Base-by-base conservation (phyloP, 257 asterid species). In the Lycium ferocissimum region DNA sequence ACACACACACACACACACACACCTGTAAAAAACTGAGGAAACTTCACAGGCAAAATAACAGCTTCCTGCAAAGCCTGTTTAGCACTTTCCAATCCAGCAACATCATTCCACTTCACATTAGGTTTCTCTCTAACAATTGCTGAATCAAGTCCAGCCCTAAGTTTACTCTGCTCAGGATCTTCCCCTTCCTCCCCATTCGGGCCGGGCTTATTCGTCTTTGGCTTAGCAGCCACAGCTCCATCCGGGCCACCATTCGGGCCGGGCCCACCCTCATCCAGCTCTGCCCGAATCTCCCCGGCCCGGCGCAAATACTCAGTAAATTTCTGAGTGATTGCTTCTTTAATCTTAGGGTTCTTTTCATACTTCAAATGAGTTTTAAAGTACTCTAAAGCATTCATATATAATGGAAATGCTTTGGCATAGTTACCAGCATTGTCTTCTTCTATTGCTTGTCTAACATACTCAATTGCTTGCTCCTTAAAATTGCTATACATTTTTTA, bases 1-100 rank as follows among this genome's bases (percentile, higher is more conserved):
- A 26, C 33, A n/a, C 13, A 58, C 66, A 26, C 0, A 26, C 33
- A 26, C 33, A 26, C 33, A n/a, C 13, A 58, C 66, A 67, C 85
- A 96, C 99, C 99, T 54, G 99, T 96, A 83, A 96, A 96, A 84
- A 96, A 96, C 86, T 96, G 99, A 2, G 99, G 99, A 84, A 96
- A 96, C 88, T 96, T 96, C 43, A 96, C 99, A 1, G 99, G 99
- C 59, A 96, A 91, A 90, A 96, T 96, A 47, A 96, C 99, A 1
- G 99, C 99, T 86, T 96, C 99, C 93, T 95, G 98, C 87, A 96
- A 85, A 51, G 99, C 92, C 91, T 96, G 99, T 88, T 96, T 96
- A 0, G 99, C 99, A 67, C 99, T 96, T 89, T 96, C 99, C 92
- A 96, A 88, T 47, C 99, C 99, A 49, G 99, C 99, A 9, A 96